Evolutionary conservation across 2,329 filamentous ascomycete species (phyloP).

Genomic region (Epichloe typhina): DNA sequence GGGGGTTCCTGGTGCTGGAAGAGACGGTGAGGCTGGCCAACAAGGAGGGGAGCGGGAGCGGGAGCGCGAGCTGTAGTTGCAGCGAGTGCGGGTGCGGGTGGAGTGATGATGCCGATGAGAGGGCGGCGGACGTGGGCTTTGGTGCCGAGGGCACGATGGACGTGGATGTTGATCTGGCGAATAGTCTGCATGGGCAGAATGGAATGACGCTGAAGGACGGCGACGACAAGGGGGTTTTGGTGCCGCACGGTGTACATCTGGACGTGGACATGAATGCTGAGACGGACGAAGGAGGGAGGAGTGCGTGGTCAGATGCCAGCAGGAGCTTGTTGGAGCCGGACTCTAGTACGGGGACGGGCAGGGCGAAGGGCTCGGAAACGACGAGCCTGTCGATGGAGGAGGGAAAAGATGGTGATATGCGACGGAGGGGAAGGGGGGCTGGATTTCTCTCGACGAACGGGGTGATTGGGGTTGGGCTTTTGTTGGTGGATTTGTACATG

Average conservation of each 20-base stretch:
- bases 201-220: conserved; percentile 3
- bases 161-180: conserved; percentile 7
- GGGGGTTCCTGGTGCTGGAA: conserved; percentile 50
- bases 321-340: conserved; percentile 24
- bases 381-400: conserved; percentile 22
- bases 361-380: conserved; percentile 23
- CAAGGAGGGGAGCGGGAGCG: conserved; percentile 10
- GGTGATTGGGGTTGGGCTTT: too few species aligned
- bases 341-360: conserved; percentile 21
- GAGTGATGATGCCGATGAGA: conserved; percentile 10
- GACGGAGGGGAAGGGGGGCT: not conserved
- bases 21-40: conserved; percentile 48
- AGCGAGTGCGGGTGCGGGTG: conserved; percentile 22
- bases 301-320: conserved; percentile 24
- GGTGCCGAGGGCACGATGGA: conserved; percentile 11
- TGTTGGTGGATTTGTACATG: too few species aligned
- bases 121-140: conserved; percentile 2
- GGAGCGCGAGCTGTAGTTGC: conserved; percentile 22
- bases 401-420: conserved; percentile 7
- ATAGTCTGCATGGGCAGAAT: conserved; percentile 5
- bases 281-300: conserved; percentile 12
- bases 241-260: conserved; percentile 7
- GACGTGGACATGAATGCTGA: conserved; percentile 12
- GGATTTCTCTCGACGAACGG: too few species aligned
- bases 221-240: conserved; percentile 4